These are phyloP conservation scores for Plantago ovata DNA, from an alignment of 257 asterid genomes.

Conservation along the genomic window DNA sequence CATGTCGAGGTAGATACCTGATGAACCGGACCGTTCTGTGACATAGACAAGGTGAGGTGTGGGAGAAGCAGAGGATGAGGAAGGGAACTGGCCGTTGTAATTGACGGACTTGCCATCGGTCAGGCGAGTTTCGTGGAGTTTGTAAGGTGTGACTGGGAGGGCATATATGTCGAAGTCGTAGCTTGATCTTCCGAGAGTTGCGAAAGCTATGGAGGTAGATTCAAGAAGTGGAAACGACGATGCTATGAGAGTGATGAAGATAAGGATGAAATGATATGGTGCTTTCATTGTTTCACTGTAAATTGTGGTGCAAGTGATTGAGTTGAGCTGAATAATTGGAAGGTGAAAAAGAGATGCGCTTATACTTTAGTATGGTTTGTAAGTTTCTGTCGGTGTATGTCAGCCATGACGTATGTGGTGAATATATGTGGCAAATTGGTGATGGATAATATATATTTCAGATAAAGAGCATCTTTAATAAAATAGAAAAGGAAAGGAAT, in stretches of 20 bases:
- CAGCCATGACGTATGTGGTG: not conserved
- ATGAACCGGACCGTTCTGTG: conserved; percentile 72
- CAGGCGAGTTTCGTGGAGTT: conserved; percentile 44
- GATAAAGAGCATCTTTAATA: too few relatives aligned
- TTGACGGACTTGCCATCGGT: conserved; percentile 80
- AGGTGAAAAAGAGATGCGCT: not conserved
- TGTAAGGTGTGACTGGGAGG: conserved; percentile 23
- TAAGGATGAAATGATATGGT: not conserved
- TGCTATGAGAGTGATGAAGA: not conserved
- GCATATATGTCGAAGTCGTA: conserved; percentile 25
- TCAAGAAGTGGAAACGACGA: not conserved
- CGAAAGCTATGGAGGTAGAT: conserved; percentile 8
- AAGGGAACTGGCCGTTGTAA: conserved; percentile 70
- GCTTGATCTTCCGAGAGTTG: conserved; percentile 8
- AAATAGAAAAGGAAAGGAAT: too few relatives aligned
- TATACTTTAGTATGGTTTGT: too few relatives aligned
- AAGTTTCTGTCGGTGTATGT: not conserved
- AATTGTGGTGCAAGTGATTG: not conserved
- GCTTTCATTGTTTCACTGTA: not conserved
- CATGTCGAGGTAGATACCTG: conserved; percentile 49
- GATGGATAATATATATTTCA: too few relatives aligned
- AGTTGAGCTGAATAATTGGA: not conserved
- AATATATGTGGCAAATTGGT: not conserved
- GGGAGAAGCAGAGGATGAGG: conserved; percentile 30
- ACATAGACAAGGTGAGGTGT: conserved; percentile 50